Conservation (phyloP, 371 early-diverging fungal species). For the Fennellomyces sp. region DNA sequence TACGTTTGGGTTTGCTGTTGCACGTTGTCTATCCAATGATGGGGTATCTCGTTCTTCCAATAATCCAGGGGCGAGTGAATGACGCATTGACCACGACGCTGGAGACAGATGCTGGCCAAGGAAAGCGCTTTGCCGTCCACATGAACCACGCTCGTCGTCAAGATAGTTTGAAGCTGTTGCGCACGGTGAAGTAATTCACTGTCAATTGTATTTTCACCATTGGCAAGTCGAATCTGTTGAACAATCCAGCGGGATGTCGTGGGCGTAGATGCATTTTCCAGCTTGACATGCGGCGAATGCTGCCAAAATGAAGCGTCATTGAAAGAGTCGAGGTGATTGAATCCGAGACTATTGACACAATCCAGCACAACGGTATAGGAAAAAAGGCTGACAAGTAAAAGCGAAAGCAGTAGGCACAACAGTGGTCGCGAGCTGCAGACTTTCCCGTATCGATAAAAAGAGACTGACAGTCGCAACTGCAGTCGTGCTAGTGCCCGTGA, state of each 20-base stretch:
- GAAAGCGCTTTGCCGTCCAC: conserved; percentile 24
- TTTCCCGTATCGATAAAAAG: conserved; percentile 67
- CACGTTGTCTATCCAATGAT: conserved; percentile 34
- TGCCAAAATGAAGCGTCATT: conserved; percentile 38
- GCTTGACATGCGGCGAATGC: conserved; percentile 26
- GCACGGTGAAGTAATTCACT: conserved; percentile 19
- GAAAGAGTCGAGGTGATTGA: conserved; percentile 8
- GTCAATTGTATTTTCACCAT: conserved; percentile 17
- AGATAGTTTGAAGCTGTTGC: conserved; percentile 16
- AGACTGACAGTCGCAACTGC: conserved; percentile 17
- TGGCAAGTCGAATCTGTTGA: conserved; percentile 36
- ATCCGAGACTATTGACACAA: conserved; percentile 22
- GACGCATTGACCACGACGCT: conserved; percentile 40
- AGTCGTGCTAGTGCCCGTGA: conserved; percentile 18
- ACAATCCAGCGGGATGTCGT: conserved; percentile 30
- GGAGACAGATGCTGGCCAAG: conserved; percentile 22
- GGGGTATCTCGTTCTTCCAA: conserved; percentile 39
- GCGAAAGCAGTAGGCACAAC: conserved; percentile 47
- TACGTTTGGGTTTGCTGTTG: conserved; percentile 23
- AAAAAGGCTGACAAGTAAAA: conserved; percentile 51
- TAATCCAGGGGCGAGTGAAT: conserved; percentile 61
- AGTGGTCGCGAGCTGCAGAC: conserved; percentile 59
- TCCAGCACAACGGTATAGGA: conserved; percentile 53
- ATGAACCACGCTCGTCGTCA: conserved; percentile 23
- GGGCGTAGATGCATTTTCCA: conserved; percentile 16